Conservation (phyloP, 306 rosid genomes). For the Begonia masoniana region DNA sequence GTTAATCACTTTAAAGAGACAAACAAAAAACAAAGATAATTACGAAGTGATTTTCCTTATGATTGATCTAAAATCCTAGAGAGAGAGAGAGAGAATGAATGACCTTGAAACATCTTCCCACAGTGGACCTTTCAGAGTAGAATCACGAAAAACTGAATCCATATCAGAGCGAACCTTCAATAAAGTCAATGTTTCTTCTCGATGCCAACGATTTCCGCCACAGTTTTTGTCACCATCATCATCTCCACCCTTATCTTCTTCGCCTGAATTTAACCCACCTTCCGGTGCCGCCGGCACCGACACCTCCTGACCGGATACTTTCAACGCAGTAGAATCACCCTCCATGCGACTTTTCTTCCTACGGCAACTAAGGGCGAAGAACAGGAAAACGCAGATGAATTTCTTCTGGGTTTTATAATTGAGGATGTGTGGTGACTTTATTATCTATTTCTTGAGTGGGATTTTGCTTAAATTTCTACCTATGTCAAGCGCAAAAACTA, state of each 20-base stretch:
- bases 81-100: slow-evolving; percentile 1
- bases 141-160: slow-evolving; percentile 79
- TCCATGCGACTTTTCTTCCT: slow-evolving; percentile 1
- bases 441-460: slow-evolving; percentile 27
- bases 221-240: slow-evolving; percentile 55
- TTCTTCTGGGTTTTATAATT: slow-evolving; percentile 52
- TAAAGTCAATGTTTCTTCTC: slow-evolving; percentile 75
- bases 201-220: slow-evolving; percentile 91
- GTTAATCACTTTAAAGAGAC: no score
- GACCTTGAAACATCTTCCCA: slow-evolving; percentile 93
- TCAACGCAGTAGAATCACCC: slow-evolving; percentile 16
- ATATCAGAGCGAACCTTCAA: slow-evolving; percentile 83
- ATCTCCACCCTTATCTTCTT: slow-evolving; percentile 35
- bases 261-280: slow-evolving; percentile 51
- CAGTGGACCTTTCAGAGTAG: slow-evolving; percentile 86
- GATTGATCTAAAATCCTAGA: background rate
- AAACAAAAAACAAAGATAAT: no score
- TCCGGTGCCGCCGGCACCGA: slow-evolving; percentile 8
- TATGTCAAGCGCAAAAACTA: no score
- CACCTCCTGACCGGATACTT: slow-evolving; percentile 27
- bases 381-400: slow-evolving; percentile 32
- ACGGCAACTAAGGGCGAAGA: background rate
- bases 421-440: slow-evolving; percentile 47
- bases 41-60: no score
- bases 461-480: no score